Percentiles rank a stretch among this genome's conserved stretches.
Conservation (phyloP, 1,139 yeast species). For the Suhomyces kunorum region DNA sequence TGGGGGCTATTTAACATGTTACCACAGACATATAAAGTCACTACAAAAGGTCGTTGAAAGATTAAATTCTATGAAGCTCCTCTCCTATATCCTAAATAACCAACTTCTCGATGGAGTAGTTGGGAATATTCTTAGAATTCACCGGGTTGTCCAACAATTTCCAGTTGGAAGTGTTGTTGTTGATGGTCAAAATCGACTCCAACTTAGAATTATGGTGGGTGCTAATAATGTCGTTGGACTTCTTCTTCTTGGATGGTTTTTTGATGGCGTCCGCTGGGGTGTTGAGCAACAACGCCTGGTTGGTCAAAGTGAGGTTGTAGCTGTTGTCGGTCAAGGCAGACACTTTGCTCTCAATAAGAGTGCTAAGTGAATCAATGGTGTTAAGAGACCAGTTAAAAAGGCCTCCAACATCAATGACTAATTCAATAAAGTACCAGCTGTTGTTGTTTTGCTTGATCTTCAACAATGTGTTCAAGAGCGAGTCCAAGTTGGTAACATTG, state of each 20-base stretch:
- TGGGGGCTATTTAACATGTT: no score
- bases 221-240: conserved; percentile 23
- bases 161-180: conserved; percentile 32
- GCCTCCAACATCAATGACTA: conserved; percentile 73
- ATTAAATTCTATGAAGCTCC: no score
- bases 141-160: conserved; percentile 30
- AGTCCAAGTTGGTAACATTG: conserved; percentile 40
- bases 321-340: conserved; percentile 51
- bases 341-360: conserved; percentile 50
- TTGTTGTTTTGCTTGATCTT: conserved; percentile 31
- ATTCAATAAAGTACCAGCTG: conserved; percentile 62
- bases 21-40: no score
- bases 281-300: conserved; percentile 44
- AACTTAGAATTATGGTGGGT: conserved; percentile 33
- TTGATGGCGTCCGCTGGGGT: conserved; percentile 19
- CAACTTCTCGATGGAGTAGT: conserved; percentile 55
- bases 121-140: conserved; percentile 45
- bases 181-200: conserved; percentile 42
- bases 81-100: conserved; percentile 27
- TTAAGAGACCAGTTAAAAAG: conserved; percentile 60
- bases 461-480: conserved; percentile 37
- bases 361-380: conserved; percentile 47
- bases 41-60: no score
- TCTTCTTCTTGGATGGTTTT: conserved; percentile 23
- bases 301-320: conserved; percentile 56